Percentiles rank a stretch among this genome's conserved stretches.
phyloP scores from a whole-genome alignment of 306 rosid genomes.

The Oxytropis ochrocephala region DNA sequence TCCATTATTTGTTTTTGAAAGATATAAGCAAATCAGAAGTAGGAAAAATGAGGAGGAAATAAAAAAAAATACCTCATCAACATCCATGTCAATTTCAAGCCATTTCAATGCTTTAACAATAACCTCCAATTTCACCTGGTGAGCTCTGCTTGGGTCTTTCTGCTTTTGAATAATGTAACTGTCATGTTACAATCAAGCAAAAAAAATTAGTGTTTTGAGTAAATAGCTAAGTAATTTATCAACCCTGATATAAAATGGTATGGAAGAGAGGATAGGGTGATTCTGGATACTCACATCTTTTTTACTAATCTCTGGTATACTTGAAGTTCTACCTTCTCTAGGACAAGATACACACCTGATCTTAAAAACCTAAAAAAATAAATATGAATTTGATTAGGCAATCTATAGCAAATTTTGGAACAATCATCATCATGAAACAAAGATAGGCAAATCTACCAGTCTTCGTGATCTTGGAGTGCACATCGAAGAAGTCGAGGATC shows the following conservation, averaged over 20 bases:
- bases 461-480: conserved; percentile 86
- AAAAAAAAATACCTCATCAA: conserved; percentile 64
- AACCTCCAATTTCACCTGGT: conserved; percentile 90
- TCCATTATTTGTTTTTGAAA: background rate
- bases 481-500: conserved; percentile 83
- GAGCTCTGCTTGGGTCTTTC: conserved; percentile 84
- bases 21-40: background rate
- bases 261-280: conserved; percentile 6
- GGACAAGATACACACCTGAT: conserved; percentile 95
- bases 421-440: conserved; percentile 7
- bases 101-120: conserved; percentile 86
- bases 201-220: conserved; percentile 2
- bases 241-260: background rate
- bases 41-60: background rate
- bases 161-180: conserved; percentile 90
- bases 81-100: conserved; percentile 91
- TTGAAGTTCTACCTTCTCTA: conserved; percentile 96
- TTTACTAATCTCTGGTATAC: conserved; percentile 89
- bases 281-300: conserved; percentile 61
- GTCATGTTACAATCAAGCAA: conserved; percentile 20
- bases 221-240: conserved; percentile 1
- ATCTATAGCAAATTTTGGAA: background rate
- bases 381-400: conserved; percentile 10
- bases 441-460: conserved; percentile 40
- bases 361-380: conserved; percentile 74